phyloP scores from a whole-genome alignment of 2,329 filamentous ascomycete species.

The Sarocladiaceae sp. region DNA sequence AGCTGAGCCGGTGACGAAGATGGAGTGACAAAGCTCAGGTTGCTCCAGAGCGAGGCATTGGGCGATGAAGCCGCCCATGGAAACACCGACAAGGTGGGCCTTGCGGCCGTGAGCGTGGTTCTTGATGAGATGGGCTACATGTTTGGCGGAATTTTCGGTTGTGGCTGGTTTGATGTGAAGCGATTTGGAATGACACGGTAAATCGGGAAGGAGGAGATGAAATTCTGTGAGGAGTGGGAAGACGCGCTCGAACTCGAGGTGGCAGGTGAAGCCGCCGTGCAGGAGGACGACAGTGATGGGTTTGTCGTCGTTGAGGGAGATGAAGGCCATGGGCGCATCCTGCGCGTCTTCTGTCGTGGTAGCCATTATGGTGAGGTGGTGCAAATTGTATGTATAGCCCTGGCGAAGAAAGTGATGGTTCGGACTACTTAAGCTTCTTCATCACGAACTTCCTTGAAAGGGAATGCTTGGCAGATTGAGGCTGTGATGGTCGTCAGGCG shows the following conservation, averaged over 20 bases:
- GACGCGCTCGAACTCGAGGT: slow-evolving; percentile 29
- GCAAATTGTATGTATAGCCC: too few relatives aligned
- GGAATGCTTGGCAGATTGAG: too few relatives aligned
- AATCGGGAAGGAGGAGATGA: slow-evolving; percentile 34
- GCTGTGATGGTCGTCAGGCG: too few relatives aligned
- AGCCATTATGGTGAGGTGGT: too few relatives aligned
- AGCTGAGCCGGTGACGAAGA: slow-evolving; percentile 29
- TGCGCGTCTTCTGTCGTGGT: too few relatives aligned
- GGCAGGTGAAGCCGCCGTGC: slow-evolving; percentile 27
- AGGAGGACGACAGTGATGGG: slow-evolving; percentile 26
- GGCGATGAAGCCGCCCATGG: slow-evolving; percentile 33
- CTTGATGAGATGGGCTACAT: slow-evolving; percentile 30
- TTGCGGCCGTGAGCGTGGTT: slow-evolving; percentile 27
- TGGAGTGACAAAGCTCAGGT: slow-evolving; percentile 29
- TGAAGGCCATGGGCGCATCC: too few relatives aligned
- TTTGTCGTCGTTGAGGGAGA: slow-evolving; percentile 23
- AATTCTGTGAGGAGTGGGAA: slow-evolving; percentile 29
- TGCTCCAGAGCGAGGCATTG: slow-evolving; percentile 27
- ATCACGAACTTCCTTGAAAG: too few relatives aligned
- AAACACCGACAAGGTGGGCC: slow-evolving; percentile 37
- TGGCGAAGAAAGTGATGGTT: too few relatives aligned
- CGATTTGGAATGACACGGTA: slow-evolving; percentile 34
- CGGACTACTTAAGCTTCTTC: too few relatives aligned
- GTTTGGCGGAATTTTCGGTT: slow-evolving; percentile 24
- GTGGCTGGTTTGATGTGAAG: slow-evolving; percentile 25